Percentiles rank a stretch among this genome's conserved stretches.
phyloP scores from a whole-genome alignment of 2,329 filamentous ascomycete species.

The Atkinsonella hypoxylon region DNA sequence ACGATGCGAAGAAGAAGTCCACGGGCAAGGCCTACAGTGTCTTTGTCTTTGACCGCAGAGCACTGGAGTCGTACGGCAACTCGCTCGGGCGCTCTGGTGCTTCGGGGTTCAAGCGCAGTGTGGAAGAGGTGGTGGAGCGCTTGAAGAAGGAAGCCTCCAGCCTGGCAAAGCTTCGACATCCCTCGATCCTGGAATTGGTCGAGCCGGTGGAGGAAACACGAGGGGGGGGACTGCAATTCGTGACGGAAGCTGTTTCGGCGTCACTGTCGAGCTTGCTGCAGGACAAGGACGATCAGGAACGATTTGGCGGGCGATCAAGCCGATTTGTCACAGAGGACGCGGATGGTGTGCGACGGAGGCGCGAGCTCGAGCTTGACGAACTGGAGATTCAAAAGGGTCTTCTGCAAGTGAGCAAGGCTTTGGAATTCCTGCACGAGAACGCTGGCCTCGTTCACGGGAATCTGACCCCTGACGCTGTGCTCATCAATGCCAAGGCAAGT shows the following conservation, averaged over 20 bases:
- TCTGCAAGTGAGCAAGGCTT: conserved; percentile 81
- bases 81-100: conserved; percentile 33
- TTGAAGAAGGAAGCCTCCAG: conserved; percentile 86
- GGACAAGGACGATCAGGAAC: conserved; percentile 84
- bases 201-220: conserved; percentile 94
- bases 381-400: conserved; percentile 95
- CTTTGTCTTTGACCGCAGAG: conserved; percentile 89
- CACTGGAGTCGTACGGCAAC: conserved; percentile 49
- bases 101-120: conserved; percentile 61
- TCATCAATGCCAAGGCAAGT: conserved; percentile 81
- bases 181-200: conserved; percentile 80
- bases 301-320: conserved; percentile 56
- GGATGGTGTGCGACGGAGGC: conserved; percentile 57
- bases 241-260: conserved; percentile 80
- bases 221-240: conserved; percentile 86
- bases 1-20: conserved; percentile 93
- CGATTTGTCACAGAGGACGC: conserved; percentile 72
- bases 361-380: conserved; percentile 89
- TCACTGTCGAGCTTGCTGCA: conserved; percentile 72
- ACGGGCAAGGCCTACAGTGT: conserved; percentile 82
- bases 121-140: conserved; percentile 84
- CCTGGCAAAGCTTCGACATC: conserved; percentile 78
- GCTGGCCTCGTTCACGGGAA: conserved; percentile 91
- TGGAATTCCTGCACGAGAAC: conserved; percentile 93
- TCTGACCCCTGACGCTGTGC: conserved; percentile 82